Conservation (phyloP, 2,329 filamentous ascomycete species). For the Delphinella strobiligena region DNA sequence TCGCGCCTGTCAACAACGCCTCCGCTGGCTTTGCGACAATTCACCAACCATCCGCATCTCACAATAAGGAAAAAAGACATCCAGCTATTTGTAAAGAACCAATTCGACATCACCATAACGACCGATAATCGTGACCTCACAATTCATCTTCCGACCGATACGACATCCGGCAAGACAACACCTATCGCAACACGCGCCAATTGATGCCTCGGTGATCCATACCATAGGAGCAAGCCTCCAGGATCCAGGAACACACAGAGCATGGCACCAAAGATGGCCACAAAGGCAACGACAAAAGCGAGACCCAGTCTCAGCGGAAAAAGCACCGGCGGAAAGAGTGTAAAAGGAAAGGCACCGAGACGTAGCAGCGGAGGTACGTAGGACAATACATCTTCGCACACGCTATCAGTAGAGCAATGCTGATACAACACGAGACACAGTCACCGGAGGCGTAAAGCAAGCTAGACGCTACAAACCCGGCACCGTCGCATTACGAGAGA, state of each 20-base stretch:
- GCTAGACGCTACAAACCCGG: slow-evolving; percentile 38
- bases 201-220: background rate
- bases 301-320: slow-evolving; percentile 18
- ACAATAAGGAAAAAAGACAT: too few relatives aligned
- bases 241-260: background rate
- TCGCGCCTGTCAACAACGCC: background rate
- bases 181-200: slow-evolving; percentile 1
- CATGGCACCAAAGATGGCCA: background rate
- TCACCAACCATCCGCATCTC: slow-evolving; percentile 5
- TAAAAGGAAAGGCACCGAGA: slow-evolving; percentile 6
- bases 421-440: too few relatives aligned
- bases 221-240: background rate
- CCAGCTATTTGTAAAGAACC: too few relatives aligned
- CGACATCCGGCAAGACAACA: too few relatives aligned
- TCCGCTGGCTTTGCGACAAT: background rate
- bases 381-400: too few relatives aligned
- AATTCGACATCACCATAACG: too few relatives aligned
- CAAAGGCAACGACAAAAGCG: slow-evolving; percentile 7
- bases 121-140: too few relatives aligned
- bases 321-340: slow-evolving; percentile 5
- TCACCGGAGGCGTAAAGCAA: slow-evolving; percentile 13
- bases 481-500: slow-evolving; percentile 96
- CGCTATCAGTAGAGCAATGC: too few relatives aligned
- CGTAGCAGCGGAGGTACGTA: background rate
- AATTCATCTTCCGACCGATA: too few relatives aligned